A percentile compares a stretch with the other conserved stretches of the same genome.
Conservation (phyloP, 179 eudicot genomes). For the Actinidia polygama region DNA sequence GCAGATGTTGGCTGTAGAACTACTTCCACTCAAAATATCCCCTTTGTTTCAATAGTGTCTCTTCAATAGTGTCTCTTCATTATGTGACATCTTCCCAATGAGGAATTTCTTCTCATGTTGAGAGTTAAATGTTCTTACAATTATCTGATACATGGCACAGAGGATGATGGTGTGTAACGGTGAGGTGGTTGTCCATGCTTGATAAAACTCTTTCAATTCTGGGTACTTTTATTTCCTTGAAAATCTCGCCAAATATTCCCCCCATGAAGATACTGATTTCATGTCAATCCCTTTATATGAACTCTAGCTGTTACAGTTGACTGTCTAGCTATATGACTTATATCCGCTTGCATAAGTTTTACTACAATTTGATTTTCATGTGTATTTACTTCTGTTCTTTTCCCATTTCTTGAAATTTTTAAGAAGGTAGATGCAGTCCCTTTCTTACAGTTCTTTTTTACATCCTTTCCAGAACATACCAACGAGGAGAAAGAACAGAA, state of each 20-base stretch:
- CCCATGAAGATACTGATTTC: not conserved
- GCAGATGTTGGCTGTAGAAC: not conserved
- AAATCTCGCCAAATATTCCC: not conserved
- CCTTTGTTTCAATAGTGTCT: not conserved
- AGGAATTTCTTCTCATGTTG: not conserved
- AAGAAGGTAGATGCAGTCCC: not conserved
- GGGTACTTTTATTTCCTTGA: not conserved
- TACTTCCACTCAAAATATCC: not conserved
- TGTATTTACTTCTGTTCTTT: slow-evolving; percentile 12
- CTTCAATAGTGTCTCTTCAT: not conserved
- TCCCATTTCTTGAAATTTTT: not conserved
- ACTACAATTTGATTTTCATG: no score
- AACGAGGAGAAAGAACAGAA: slow-evolving; percentile 50
- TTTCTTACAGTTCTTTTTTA: slow-evolving; percentile 18
- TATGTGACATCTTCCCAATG: not conserved
- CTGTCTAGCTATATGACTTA: not conserved
- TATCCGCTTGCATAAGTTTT: not conserved
- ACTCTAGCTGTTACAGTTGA: not conserved
- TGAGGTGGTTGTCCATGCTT: not conserved
- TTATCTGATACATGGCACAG: not conserved
- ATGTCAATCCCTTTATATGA: not conserved
- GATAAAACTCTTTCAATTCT: not conserved
- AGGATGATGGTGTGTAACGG: not conserved
- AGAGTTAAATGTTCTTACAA: not conserved
- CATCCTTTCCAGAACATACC: slow-evolving; percentile 42